Conservation (phyloP, 192 early-diverging fungal genomes). For the Gaertneriomyces sp. region DNA sequence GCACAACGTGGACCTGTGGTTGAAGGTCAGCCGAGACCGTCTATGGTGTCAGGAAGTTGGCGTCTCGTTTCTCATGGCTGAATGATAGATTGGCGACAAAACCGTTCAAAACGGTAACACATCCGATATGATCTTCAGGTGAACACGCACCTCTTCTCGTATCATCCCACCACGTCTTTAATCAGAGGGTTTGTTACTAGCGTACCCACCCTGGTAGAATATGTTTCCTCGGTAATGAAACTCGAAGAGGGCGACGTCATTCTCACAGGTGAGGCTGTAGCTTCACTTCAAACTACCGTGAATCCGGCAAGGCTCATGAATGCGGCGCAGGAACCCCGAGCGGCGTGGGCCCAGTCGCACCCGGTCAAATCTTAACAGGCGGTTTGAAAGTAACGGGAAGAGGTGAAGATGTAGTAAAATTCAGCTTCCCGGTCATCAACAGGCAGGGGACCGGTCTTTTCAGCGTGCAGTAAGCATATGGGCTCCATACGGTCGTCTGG, state of each 20-base stretch:
- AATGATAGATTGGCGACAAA: slow-evolving; percentile 55
- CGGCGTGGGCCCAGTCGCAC: slow-evolving; percentile 77
- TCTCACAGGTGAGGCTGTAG: slow-evolving; percentile 63
- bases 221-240: slow-evolving; percentile 82
- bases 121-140: slow-evolving; percentile 90
- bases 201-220: slow-evolving; percentile 73
- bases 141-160: not conserved
- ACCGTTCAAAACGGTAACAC: slow-evolving; percentile 81
- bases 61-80: not conserved
- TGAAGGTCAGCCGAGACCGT: slow-evolving; percentile 48
- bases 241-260: slow-evolving; percentile 87
- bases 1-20: slow-evolving; percentile 68
- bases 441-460: slow-evolving; percentile 35
- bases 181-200: slow-evolving; percentile 28
- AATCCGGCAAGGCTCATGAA: not conserved
- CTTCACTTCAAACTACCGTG: not conserved
- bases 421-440: slow-evolving; percentile 48
- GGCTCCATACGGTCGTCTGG: too few relatives aligned
- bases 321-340: slow-evolving; percentile 63
- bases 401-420: slow-evolving; percentile 18
- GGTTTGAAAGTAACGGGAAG: slow-evolving; percentile 53
- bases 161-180: not conserved
- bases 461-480: too few relatives aligned
- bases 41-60: not conserved
- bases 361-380: slow-evolving; percentile 76